Conservation (phyloP, 176 grass and related monocot genomes). For the Leersia perrieri region DNA sequence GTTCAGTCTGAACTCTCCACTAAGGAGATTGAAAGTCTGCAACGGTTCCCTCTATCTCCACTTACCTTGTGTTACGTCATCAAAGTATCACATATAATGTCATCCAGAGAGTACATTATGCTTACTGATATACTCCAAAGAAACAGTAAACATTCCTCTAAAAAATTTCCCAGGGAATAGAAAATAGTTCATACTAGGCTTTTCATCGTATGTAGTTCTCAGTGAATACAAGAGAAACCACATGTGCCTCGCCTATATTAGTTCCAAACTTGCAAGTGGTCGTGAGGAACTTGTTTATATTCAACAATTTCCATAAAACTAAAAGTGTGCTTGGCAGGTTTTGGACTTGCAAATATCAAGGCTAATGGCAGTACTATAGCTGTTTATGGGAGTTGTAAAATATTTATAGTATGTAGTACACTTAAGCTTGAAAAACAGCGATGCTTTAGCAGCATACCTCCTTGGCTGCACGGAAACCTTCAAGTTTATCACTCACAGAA, state of each 20-base stretch:
- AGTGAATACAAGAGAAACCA: constrained; percentile 1
- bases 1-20: too few species aligned
- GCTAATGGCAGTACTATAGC: not conserved
- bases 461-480: constrained; percentile 87
- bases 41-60: too few species aligned
- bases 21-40: too few species aligned
- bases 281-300: not conserved
- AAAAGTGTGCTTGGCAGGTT: not conserved
- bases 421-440: not conserved
- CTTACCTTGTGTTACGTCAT: too few species aligned
- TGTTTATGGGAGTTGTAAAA: not conserved
- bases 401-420: not conserved
- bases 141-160: constrained; percentile 2
- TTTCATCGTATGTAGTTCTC: not conserved
- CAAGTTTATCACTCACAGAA: constrained; percentile 93
- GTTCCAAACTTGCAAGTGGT: not conserved
- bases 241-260: not conserved
- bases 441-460: constrained; percentile 52
- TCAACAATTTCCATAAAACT: constrained; percentile 5
- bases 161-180: not conserved
- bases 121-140: constrained; percentile 6
- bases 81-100: not conserved
- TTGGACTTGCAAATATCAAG: not conserved
- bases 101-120: not conserved
- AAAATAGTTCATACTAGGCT: not conserved